A percentile compares a stretch with the other conserved stretches of the same genome.
phyloP scores from a whole-genome alignment of 192 early-diverging fungal genomes.

The Coemansia sp. region DNA sequence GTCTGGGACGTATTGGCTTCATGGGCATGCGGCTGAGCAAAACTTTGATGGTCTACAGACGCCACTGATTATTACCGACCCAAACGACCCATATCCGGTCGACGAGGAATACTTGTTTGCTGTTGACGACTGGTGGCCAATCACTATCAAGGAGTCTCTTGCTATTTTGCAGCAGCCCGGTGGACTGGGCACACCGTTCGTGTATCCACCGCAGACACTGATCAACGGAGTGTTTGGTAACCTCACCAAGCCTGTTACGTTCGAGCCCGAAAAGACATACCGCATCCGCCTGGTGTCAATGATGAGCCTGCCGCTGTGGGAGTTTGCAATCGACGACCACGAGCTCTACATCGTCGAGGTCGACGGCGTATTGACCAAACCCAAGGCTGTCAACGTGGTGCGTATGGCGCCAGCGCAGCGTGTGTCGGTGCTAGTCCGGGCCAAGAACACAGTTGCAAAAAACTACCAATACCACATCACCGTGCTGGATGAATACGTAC shows the following conservation, averaged over 20 bases:
- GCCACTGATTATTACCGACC: conserved; percentile 66
- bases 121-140: conserved; percentile 69
- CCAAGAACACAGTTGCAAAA: conserved; percentile 50
- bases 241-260: conserved; percentile 48
- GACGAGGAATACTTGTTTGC: conserved; percentile 63
- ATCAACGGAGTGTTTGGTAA: conserved; percentile 43
- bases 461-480: conserved; percentile 76
- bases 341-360: conserved; percentile 73
- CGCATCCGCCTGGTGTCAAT: conserved; percentile 74
- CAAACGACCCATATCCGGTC: conserved; percentile 29
- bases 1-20: conserved; percentile 83
- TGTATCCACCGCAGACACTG: conserved; percentile 15
- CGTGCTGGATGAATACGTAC: conserved; percentile 70
- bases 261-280: conserved; percentile 73
- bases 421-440: conserved; percentile 69
- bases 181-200: background rate
- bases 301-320: conserved; percentile 64
- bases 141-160: conserved; percentile 28
- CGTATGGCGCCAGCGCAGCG: conserved; percentile 70
- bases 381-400: conserved; percentile 53
- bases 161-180: background rate
- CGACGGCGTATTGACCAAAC: conserved; percentile 63
- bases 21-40: conserved; percentile 66
- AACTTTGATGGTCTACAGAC: conserved; percentile 80
- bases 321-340: conserved; percentile 72